These are phyloP conservation scores for Bathelium albidoporum DNA, from an alignment of 495 filamentous ascomycete species.

Conservation along the genomic window DNA sequence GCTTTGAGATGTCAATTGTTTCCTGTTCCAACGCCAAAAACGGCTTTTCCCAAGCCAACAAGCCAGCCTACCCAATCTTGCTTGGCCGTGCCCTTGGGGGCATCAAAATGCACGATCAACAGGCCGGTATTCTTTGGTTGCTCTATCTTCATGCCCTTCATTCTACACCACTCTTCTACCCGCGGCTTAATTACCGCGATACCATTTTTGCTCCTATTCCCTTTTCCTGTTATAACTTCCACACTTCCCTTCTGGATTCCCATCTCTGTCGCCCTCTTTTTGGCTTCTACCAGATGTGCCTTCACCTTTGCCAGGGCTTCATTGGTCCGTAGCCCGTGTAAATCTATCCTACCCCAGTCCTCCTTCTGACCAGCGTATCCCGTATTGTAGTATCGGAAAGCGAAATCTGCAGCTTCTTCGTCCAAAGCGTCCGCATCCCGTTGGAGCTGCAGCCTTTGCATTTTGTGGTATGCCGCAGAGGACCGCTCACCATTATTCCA, in stretches of 20 bases:
- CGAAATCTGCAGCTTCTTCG: not conserved
- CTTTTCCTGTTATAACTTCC: not conserved
- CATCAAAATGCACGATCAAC: conserved; percentile 1
- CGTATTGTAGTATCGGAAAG: not conserved
- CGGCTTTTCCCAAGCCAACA: not conserved
- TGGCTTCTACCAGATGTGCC: not conserved
- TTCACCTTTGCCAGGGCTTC: not conserved
- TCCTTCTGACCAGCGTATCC: not conserved
- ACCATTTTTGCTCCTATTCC: not conserved
- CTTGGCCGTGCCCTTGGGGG: not conserved
- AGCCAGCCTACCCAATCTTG: not conserved
- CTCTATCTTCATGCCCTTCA: not conserved
- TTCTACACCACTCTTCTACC: not conserved
- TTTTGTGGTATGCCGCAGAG: not conserved
- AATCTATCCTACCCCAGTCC: not conserved
- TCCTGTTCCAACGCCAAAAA: not conserved
- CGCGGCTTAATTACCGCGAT: not conserved
- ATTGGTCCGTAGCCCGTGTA: not conserved
- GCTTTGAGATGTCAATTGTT: too few relatives aligned
- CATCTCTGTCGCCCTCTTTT: not conserved
- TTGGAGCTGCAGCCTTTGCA: not conserved
- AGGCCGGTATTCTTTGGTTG: not conserved
- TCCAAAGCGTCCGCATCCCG: not conserved
- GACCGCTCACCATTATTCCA: not conserved
- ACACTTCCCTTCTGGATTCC: not conserved